Conservation (phyloP, 2,329 filamentous ascomycete genomes). For the Colletotrichum cuscutae region DNA sequence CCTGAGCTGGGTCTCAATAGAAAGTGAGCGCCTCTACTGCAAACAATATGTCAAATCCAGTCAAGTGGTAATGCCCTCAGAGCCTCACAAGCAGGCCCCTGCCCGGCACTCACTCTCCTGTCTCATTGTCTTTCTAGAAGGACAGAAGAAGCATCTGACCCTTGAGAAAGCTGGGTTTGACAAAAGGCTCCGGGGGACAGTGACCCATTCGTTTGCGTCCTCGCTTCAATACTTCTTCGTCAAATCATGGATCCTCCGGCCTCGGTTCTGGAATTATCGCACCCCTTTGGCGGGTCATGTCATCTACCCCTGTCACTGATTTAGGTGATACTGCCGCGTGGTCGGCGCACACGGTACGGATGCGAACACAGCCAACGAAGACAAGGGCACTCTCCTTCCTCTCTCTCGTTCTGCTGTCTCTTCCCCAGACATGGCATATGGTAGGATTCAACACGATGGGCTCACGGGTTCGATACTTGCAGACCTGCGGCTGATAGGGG, state of each 20-base stretch:
- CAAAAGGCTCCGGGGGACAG: neutral
- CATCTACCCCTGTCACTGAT: neutral
- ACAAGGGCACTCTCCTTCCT: neutral
- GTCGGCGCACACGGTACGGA: neutral
- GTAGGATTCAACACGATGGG: no score
- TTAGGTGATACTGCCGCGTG: neutral
- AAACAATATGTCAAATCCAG: no score
- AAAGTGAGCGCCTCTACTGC: no score
- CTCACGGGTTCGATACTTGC: no score
- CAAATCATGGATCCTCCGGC: neutral
- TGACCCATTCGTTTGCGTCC: no score
- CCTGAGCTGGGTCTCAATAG: neutral
- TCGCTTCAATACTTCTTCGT: neutral
- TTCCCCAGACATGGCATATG: no score
- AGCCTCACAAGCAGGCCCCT: no score
- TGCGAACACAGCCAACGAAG: neutral
- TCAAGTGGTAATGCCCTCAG: no score
- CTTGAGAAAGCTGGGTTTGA: neutral
- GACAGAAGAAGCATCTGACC: neutral
- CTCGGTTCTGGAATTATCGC: neutral
- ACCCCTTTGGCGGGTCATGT: neutral
- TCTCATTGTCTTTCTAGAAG: neutral
- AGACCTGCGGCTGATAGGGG: no score
- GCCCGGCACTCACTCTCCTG: neutral
- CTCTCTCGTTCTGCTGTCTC: neutral